Evolutionary conservation across 768 basidiomycete genomes (phyloP).

Genomic region (Lentinula sp.): DNA sequence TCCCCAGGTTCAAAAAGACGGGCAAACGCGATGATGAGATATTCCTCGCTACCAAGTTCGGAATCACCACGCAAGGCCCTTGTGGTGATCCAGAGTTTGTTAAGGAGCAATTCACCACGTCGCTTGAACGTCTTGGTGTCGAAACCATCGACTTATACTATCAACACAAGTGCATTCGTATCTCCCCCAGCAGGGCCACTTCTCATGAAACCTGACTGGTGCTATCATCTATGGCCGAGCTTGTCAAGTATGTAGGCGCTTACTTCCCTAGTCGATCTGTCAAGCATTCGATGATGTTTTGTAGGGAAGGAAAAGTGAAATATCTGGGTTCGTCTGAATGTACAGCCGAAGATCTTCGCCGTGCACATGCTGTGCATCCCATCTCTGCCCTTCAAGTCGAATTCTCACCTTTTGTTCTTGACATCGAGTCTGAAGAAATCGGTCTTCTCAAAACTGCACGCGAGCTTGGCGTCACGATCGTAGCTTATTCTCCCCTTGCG

Average conservation of each 20-base stretch:
- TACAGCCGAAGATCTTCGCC: constrained; percentile 35
- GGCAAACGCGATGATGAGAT: constrained; percentile 47
- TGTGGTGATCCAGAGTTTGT: constrained; percentile 20
- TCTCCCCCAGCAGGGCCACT: too few relatives aligned
- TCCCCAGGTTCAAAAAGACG: constrained; percentile 39
- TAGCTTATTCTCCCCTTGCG: constrained; percentile 45
- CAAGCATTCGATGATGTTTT: not conserved
- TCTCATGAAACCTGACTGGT: too few relatives aligned
- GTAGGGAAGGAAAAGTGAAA: constrained; percentile 35
- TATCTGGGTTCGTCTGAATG: constrained; percentile 49
- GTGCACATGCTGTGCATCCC: constrained; percentile 41
- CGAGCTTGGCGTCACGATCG: constrained; percentile 37
- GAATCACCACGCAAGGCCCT: constrained; percentile 10
- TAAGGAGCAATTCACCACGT: constrained; percentile 24
- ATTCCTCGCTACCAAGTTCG: constrained; percentile 56
- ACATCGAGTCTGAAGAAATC: constrained; percentile 35
- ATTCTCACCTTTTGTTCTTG: constrained; percentile 37
- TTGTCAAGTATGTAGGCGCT: constrained; percentile 24
- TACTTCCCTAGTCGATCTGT: not conserved
- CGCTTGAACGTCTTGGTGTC: constrained; percentile 26
- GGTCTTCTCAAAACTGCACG: constrained; percentile 31
- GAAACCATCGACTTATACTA: constrained; percentile 29
- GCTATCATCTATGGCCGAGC: constrained; percentile 29
- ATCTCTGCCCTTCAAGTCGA: constrained; percentile 40
- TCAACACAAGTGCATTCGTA: too few relatives aligned